Evolutionary conservation across 106 monocot genomes (phyloP), one percentile per base, ranked within the genome.

Genomic region (Gastrodia elata): DNA sequence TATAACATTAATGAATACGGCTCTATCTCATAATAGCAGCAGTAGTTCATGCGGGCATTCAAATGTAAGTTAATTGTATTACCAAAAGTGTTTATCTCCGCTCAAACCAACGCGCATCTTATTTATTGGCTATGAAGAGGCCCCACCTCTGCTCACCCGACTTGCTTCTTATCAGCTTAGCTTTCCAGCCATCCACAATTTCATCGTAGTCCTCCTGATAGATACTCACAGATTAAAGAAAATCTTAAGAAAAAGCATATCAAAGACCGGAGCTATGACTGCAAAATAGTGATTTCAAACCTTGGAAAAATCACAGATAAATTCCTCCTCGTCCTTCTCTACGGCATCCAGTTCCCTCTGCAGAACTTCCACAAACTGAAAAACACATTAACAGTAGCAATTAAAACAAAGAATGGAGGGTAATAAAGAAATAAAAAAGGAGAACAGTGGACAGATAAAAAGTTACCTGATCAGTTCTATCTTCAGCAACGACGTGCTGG

Each of bases 101-200:
- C n/a, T n/a, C n/a, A n/a, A n/a, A n/a, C n/a, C n/a, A n/a, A n/a
- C n/a, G n/a, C n/a, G n/a, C n/a, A n/a, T n/a, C n/a, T 43, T 43
- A n/a, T 24, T 88, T 90, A 41, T 46, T 84, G 25, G 90, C 97
- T 14, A 93, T 52, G 61, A 97, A 97, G 4, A 97, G 83, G 35
- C 93, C 97, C 97, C 93, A 93, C 64, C 75, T 85, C 76, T 97
- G 97, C 73, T 97, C 93, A 32, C 97, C 97, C 74, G 8, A 64
- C 27, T 88, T 87, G 65, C 86, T 88, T 67, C 96, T 83, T 71
- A 80, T 87, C 73, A 97, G 82, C 79, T 97, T 97, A 37, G 96
- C 78, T 24, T 86, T 90, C 96, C 92, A 97, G 3, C 96, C 96
- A 72, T 86, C 82, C 10, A 92, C 90, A 39, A 97, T 92, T 8